Percentiles rank a stretch among this genome's conserved stretches.
These are phyloP conservation scores for Clavariopsis aquatica DNA, from an alignment of 495 filamentous ascomycete species.

Conservation along the genomic window DNA sequence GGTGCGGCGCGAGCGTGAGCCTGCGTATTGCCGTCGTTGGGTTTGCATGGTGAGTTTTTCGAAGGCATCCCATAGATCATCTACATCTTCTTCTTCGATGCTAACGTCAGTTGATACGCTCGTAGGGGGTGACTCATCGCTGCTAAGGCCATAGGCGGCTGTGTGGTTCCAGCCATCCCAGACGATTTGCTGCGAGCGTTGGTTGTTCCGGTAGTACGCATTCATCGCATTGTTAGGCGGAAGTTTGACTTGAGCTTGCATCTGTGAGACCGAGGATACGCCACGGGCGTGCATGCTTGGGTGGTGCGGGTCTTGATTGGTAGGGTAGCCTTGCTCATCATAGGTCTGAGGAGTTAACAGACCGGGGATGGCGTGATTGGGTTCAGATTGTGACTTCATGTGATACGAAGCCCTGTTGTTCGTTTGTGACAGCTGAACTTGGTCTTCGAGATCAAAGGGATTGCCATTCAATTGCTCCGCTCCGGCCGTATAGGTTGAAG, in stretches of 20 bases:
- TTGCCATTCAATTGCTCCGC: slow-evolving; percentile 43
- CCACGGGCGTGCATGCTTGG: slow-evolving; percentile 34
- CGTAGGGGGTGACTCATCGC: slow-evolving; percentile 21
- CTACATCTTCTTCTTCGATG: slow-evolving; percentile 30
- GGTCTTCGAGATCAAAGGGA: slow-evolving; percentile 48
- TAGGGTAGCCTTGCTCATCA: slow-evolving; percentile 34
- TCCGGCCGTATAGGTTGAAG: slow-evolving; percentile 37
- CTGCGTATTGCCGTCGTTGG: not conserved
- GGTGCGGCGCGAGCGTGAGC: slow-evolving; percentile 20
- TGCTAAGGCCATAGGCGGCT: slow-evolving; percentile 22
- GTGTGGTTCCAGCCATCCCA: slow-evolving; percentile 36
- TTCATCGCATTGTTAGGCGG: slow-evolving; percentile 20
- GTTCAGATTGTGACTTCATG: slow-evolving; percentile 38
- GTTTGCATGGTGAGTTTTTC: not conserved
- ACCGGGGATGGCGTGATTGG: slow-evolving; percentile 33
- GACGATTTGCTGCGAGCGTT: slow-evolving; percentile 25
- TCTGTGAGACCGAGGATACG: slow-evolving; percentile 35
- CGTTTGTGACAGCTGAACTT: slow-evolving; percentile 34
- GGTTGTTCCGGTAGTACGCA: not conserved
- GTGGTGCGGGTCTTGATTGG: slow-evolving; percentile 27
- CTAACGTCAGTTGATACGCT: slow-evolving; percentile 24
- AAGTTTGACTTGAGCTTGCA: slow-evolving; percentile 27
- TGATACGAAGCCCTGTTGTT: slow-evolving; percentile 38
- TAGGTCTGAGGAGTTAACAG: slow-evolving; percentile 32
- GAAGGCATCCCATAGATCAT: slow-evolving; percentile 31